These are phyloP conservation scores for Carex sylvatica DNA, from an alignment of 202 grass and related monocot species.

Conservation along the genomic window DNA sequence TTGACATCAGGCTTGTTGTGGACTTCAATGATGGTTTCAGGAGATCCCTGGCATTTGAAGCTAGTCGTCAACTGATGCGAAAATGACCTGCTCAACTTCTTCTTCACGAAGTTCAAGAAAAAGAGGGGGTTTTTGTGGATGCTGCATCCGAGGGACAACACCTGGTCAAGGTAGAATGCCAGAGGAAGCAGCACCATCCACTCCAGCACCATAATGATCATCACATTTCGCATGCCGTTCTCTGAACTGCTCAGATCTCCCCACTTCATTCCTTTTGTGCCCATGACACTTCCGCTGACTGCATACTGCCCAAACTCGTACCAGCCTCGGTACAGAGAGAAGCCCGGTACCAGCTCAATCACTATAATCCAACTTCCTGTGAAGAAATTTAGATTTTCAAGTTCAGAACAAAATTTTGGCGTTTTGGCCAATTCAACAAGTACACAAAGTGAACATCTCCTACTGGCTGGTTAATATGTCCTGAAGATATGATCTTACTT, in stretches of 20 bases:
- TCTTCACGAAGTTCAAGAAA: constrained; percentile 48
- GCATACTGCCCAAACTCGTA: constrained; percentile 72
- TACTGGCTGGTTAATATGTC: neutral
- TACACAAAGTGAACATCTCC: neutral
- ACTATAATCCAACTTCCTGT: constrained; percentile 62
- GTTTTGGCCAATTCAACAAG: neutral
- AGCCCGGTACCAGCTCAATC: constrained; percentile 81
- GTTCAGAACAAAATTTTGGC: neutral
- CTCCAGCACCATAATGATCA: constrained; percentile 77
- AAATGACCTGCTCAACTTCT: constrained; percentile 35
- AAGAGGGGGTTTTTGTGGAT: constrained; percentile 37
- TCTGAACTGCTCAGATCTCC: constrained; percentile 36
- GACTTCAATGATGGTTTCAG: constrained; percentile 44
- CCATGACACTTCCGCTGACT: constrained; percentile 44
- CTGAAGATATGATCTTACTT: constrained; percentile 43
- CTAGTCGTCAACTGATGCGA: constrained; percentile 22
- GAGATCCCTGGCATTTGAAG: constrained; percentile 29
- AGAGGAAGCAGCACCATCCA: constrained; percentile 57
- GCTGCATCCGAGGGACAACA: constrained; percentile 35
- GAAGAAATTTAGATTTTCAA: neutral
- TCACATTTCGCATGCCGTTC: constrained; percentile 57
- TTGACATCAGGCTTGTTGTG: constrained; percentile 44
- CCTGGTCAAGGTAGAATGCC: constrained; percentile 60
- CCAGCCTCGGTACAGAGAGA: constrained; percentile 69
- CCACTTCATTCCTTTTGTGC: constrained; percentile 63